Percentiles rank a stretch among this genome's conserved stretches.
These are phyloP conservation scores for Flaveria ramosissima DNA, from an alignment of 129 eudicot genomes.

Conservation along the genomic window DNA sequence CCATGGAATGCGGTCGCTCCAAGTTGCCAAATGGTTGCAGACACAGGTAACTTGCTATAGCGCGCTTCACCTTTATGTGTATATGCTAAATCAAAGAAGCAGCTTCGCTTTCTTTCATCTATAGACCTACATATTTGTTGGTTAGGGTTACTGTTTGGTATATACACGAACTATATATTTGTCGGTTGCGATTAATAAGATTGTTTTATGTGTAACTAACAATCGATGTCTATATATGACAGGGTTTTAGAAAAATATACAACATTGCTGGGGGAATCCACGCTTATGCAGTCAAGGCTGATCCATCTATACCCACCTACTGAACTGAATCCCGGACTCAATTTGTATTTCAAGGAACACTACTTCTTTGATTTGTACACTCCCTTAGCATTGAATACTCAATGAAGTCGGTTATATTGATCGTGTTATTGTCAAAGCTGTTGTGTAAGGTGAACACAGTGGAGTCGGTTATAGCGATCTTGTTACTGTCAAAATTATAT, in stretches of 20 bases:
- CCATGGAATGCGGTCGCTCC: conserved; percentile 91
- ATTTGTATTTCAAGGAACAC: not conserved
- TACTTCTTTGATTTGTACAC: not conserved
- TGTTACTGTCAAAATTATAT: no score
- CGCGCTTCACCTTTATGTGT: not conserved
- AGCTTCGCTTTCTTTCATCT: no score
- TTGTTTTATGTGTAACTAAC: not conserved
- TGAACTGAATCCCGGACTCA: conserved; percentile 23
- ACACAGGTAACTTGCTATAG: conserved; percentile 58
- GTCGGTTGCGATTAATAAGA: not conserved
- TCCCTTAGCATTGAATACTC: not conserved
- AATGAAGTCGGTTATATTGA: no score
- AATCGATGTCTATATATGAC: conserved; percentile 8
- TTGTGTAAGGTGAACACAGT: no score
- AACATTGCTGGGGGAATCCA: conserved; percentile 91
- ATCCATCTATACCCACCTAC: conserved; percentile 81
- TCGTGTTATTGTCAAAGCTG: no score
- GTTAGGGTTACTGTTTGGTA: not conserved
- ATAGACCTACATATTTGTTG: not conserved
- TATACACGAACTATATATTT: not conserved
- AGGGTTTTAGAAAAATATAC: conserved; percentile 90
- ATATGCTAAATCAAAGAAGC: no score
- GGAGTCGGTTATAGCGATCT: no score
- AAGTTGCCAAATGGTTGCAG: conserved; percentile 98
- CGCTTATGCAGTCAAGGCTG: conserved; percentile 83